Evolutionary conservation across 202 grass and related monocot genomes (phyloP), one percentile per base, ranked within the genome.

Genomic region (Bolboschoenoplectus hybrid): DNA sequence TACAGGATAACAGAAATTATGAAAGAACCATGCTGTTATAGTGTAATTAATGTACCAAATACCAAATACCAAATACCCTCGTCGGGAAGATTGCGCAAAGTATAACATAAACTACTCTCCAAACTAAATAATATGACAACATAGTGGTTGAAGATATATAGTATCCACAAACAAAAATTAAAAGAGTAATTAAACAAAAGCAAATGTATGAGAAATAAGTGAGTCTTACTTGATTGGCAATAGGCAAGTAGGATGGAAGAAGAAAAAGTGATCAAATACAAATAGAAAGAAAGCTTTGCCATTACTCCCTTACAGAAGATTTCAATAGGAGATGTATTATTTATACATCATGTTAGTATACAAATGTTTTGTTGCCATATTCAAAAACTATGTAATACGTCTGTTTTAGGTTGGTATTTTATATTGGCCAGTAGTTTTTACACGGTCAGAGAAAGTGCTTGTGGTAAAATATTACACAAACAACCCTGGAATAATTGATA

Each of bases 191-290:
- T 65, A 14, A 26, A 82, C 16, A 64, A 47, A 7, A 44, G 5
- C 10, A 55, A 69, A 0, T 68, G 14, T 38, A 67, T 70, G 13
- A n/a, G 62, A 40, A 81, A 84, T 34, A 40, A 4, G 20, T 39
- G 12, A 78, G n/a, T 56, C 52, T 47, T 84, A 84, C 81, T 44
- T 84, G 35, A 17, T 68, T 84, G 63, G 64, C 61, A 65, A 52
- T 69, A 10, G 32, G 62, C 26, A 8, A 56, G 45, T 55, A 39
- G 16, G 7, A 67, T 52, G 3, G 17, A 84, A 56, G 45, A 84
- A 51, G 13, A 14, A 70, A 84, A 55, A 19, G 66, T 50, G n/a
- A 39, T 17, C 45, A 69, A 49, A 14, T 49, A 70, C 1, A 52
- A 19, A 6, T 41, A 47, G 17, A 49, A 58, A 0, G 2, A 35